These are phyloP conservation scores for Crithidia sp. DNA, from an alignment of 208 protist species.

Conservation along the genomic window DNA sequence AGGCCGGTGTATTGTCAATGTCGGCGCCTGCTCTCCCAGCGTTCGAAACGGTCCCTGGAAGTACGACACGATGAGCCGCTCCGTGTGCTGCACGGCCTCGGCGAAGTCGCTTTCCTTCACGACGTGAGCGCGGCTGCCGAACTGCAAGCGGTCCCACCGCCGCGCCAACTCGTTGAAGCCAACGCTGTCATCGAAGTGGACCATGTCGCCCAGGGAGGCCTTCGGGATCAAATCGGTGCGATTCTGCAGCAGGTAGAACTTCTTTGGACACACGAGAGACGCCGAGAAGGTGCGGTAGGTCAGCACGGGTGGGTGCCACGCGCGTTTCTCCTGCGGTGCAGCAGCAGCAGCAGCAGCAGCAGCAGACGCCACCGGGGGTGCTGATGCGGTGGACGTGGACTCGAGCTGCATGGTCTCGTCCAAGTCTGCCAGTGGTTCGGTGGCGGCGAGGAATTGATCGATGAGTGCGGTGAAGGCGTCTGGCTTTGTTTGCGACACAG, in stretches of 20 bases:
- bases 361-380: neutral
- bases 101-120: constrained; percentile 71
- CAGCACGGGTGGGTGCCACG: constrained; percentile 28
- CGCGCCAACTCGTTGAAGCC: constrained; percentile 88
- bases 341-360: neutral
- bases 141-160: constrained; percentile 88
- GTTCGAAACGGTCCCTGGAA: constrained; percentile 77
- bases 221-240: constrained; percentile 62
- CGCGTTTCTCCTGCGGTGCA: constrained; percentile 4
- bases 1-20: constrained; percentile 84
- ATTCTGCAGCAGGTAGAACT: constrained; percentile 81
- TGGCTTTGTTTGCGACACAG: neutral
- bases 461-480: constrained; percentile 37
- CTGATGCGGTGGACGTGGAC: neutral
- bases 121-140: constrained; percentile 80
- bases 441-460: constrained; percentile 36
- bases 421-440: constrained; percentile 63
- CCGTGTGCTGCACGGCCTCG: constrained; percentile 71
- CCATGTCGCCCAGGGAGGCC: constrained; percentile 74
- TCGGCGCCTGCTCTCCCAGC: constrained; percentile 80
- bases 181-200: constrained; percentile 85
- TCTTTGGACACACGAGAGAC: constrained; percentile 83
- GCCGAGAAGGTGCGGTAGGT: constrained; percentile 73
- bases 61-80: constrained; percentile 76
- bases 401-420: constrained; percentile 57